Conservation (phyloP, 2,329 filamentous ascomycete species). For the Xylaria sp. region DNA sequence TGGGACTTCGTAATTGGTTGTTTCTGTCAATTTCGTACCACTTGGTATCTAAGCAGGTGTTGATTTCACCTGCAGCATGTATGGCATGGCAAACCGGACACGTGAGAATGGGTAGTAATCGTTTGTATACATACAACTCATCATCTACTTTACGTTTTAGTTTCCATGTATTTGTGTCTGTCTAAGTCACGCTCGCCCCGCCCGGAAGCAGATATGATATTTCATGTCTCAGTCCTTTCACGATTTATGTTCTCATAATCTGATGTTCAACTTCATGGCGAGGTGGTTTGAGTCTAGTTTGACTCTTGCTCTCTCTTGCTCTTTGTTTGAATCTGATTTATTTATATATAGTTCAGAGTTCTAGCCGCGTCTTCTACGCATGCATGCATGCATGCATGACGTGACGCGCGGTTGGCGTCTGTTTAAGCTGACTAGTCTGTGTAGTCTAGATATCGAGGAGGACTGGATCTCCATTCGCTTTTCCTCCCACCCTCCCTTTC, state of each 20-base stretch:
- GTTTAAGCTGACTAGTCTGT: no score
- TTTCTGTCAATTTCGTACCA: neutral
- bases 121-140: no score
- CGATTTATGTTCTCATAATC: no score
- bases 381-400: no score
- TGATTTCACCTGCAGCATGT: neutral
- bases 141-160: no score
- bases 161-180: no score
- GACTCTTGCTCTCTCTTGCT: neutral
- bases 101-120: neutral
- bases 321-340: neutral
- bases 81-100: neutral
- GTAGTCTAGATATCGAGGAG: neutral
- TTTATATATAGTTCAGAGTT: neutral
- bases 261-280: no score
- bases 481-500: neutral
- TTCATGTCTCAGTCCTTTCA: neutral
- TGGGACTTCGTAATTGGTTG: conserved; percentile 1
- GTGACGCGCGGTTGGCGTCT: neutral
- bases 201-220: neutral
- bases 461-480: neutral
- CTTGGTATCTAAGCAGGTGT: neutral
- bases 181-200: neutral
- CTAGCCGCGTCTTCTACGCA: neutral
- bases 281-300: no score